Conservation (phyloP, 2,329 filamentous ascomycete genomes). For the Aurifilum marmelostoma region DNA sequence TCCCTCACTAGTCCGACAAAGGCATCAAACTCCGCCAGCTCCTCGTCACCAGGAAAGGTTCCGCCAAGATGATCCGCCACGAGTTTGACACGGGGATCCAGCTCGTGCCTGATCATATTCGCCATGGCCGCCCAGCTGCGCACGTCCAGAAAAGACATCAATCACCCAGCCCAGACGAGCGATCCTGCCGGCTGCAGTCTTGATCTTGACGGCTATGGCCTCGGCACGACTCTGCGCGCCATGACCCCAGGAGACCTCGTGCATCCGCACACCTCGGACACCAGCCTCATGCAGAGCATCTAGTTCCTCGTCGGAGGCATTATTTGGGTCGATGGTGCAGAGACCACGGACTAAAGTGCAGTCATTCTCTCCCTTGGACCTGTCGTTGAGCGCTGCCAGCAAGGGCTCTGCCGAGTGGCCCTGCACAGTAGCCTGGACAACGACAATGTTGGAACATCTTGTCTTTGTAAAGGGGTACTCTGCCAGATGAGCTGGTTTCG, state of each 20-base stretch:
- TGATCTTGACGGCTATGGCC: slow-evolving; percentile 29
- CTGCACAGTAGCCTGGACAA: slow-evolving; percentile 35
- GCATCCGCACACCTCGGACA: slow-evolving; percentile 33
- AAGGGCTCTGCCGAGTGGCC: slow-evolving; percentile 33
- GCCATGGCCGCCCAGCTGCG: slow-evolving; percentile 33
- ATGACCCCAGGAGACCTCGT: slow-evolving; percentile 34
- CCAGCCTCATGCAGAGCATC: slow-evolving; percentile 33
- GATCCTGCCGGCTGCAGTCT: slow-evolving; percentile 26
- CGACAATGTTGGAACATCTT: slow-evolving; percentile 32
- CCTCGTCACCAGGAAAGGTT: slow-evolving; percentile 33
- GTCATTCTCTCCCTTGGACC: background rate
- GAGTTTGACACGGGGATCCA: slow-evolving; percentile 33
- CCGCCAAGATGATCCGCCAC: slow-evolving; percentile 34
- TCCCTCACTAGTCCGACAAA: slow-evolving; percentile 32
- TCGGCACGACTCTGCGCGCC: slow-evolving; percentile 28
- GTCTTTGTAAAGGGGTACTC: slow-evolving; percentile 32
- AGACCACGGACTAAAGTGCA: background rate
- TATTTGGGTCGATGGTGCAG: background rate
- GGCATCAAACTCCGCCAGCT: slow-evolving; percentile 30
- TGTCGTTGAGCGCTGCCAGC: slow-evolving; percentile 28
- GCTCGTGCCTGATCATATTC: slow-evolving; percentile 30
- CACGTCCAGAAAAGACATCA: slow-evolving; percentile 32
- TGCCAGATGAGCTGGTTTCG: slow-evolving; percentile 30
- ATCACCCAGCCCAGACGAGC: slow-evolving; percentile 32
- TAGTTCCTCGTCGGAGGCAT: slow-evolving; percentile 31